Conservation (phyloP, 805 yeast species). For the Candida mattraensis region DNA sequence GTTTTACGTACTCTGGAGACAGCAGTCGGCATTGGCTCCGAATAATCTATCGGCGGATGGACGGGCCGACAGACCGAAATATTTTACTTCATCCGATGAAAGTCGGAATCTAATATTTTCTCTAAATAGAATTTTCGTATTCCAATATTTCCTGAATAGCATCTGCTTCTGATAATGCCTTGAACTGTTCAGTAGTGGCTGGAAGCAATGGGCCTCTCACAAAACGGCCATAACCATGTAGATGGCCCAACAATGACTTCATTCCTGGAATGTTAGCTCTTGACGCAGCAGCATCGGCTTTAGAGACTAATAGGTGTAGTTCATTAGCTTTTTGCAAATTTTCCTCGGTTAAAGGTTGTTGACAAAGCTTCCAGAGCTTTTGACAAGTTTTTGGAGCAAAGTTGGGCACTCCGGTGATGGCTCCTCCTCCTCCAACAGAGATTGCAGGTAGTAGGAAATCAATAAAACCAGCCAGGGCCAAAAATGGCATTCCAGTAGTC, state of each 20-base stretch:
- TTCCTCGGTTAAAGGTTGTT: slow-evolving; percentile 5
- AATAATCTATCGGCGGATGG: no score
- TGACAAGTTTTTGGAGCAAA: slow-evolving; percentile 21
- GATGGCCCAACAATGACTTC: slow-evolving; percentile 12
- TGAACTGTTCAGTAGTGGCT: slow-evolving; percentile 1
- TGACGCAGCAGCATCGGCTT: slow-evolving; percentile 19
- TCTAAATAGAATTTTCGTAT: slow-evolving; percentile 7
- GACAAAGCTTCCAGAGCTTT: slow-evolving; percentile 14
- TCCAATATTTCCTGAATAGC: slow-evolving; percentile 12
- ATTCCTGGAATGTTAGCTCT: slow-evolving; percentile 18
- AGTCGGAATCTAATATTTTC: not conserved
- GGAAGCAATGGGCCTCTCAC: slow-evolving; percentile 18
- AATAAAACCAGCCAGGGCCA: slow-evolving; percentile 18
- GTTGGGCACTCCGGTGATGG: slow-evolving; percentile 21
- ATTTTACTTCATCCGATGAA: slow-evolving; percentile 1
- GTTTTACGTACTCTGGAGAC: no score
- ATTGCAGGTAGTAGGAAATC: slow-evolving; percentile 19
- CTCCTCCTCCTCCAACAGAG: slow-evolving; percentile 17
- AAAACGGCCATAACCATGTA: slow-evolving; percentile 9
- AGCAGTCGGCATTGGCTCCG: no score
- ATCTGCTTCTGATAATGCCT: slow-evolving; percentile 1
- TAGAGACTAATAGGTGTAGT: slow-evolving; percentile 14
- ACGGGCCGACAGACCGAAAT: no score
- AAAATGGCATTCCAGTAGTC: slow-evolving; percentile 12
- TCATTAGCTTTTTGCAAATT: slow-evolving; percentile 9